Evolutionary conservation across 2,329 filamentous ascomycete species (phyloP), one percentile per base, ranked within the genome.

Genomic region (Beauveria varroae): DNA sequence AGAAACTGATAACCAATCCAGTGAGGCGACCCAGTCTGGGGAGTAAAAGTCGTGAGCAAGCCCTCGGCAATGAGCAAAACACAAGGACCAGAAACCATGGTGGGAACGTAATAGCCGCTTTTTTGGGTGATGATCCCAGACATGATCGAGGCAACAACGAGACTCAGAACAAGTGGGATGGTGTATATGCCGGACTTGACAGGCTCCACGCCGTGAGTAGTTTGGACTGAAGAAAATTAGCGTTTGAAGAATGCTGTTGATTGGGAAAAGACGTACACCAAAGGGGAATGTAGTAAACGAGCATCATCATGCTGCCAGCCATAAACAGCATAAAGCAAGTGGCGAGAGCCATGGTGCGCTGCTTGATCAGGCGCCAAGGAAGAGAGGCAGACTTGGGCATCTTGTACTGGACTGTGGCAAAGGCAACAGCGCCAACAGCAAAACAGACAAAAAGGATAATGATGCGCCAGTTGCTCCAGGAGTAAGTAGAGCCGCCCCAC

Each of bases 1-100:
- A 87, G 68, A 60, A 84, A 81, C 66, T 87, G 83, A 66, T 76
- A 87, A 14, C 76, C 81, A 60, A 86, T 83, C 85, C 85, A 87
- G 63, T 81, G 76, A 2, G 75, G 70, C 1, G 78, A 76, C 3
- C 73, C 71, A 16, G 80, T 81, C 55, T 70, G 65, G 1, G 79
- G 77, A 18, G 69, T 72, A 37, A 86, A 78, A 0, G 83, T 87
- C 60, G 78, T 84, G 66, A 87, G 73, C 14, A 87, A 76, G 2
- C 85, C 85, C 56, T 80, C 73, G 24, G 82, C 83, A 9, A 82
- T 64, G 7, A 80, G 73, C 75, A 79, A 78, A 64, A 82, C 70
- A 63, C 75, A 74, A 3, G 82, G 78, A 8, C 78, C 78, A 18
- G 77, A 47, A 18, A 86, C 72, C 81, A 86, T 84, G 22, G 78